phyloP scores from a whole-genome alignment of 2,329 filamentous ascomycete species.

The Fonsecaea pugnacius region DNA sequence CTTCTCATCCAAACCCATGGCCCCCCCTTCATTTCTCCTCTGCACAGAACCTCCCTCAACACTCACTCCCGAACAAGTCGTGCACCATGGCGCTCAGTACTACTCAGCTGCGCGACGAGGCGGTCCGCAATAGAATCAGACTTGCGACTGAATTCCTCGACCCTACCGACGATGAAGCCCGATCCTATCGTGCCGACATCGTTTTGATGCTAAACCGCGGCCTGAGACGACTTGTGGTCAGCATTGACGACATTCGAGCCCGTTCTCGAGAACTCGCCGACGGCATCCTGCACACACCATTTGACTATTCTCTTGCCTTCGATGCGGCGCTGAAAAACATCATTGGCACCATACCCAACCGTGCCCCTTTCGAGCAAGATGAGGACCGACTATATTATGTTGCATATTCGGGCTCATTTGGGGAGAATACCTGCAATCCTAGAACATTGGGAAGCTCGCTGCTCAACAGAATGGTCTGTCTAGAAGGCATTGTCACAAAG shows the following conservation, averaged over 20 bases:
- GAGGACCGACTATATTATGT: slow-evolving; percentile 88
- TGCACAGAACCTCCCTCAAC: slow-evolving; percentile 1
- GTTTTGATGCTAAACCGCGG: slow-evolving; percentile 72
- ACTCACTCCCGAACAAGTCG: background rate
- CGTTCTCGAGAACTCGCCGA: slow-evolving; percentile 83
- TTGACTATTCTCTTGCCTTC: slow-evolving; percentile 86
- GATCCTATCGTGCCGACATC: slow-evolving; percentile 88
- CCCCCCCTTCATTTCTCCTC: background rate
- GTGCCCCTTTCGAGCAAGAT: slow-evolving; percentile 73
- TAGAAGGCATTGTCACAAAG: slow-evolving; percentile 96
- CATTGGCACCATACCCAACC: slow-evolving; percentile 76
- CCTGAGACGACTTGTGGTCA: slow-evolving; percentile 66
- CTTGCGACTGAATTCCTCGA: slow-evolving; percentile 92
- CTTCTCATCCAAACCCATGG: background rate
- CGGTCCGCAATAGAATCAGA: slow-evolving; percentile 79
- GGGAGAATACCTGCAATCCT: slow-evolving; percentile 91
- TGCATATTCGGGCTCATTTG: slow-evolving; percentile 95
- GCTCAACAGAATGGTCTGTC: slow-evolving; percentile 93
- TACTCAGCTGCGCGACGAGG: slow-evolving; percentile 80
- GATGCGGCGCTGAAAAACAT: slow-evolving; percentile 88
- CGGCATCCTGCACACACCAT: slow-evolving; percentile 79
- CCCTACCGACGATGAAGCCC: slow-evolving; percentile 56
- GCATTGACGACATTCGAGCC: slow-evolving; percentile 86
- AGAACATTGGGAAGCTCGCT: slow-evolving; percentile 86
- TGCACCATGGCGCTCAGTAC: slow-evolving; percentile 43